A percentile compares a stretch with the other conserved stretches of the same genome.
Conservation (phyloP, 768 basidiomycete genomes). For the Hygrophoropsis aurantiaca region DNA sequence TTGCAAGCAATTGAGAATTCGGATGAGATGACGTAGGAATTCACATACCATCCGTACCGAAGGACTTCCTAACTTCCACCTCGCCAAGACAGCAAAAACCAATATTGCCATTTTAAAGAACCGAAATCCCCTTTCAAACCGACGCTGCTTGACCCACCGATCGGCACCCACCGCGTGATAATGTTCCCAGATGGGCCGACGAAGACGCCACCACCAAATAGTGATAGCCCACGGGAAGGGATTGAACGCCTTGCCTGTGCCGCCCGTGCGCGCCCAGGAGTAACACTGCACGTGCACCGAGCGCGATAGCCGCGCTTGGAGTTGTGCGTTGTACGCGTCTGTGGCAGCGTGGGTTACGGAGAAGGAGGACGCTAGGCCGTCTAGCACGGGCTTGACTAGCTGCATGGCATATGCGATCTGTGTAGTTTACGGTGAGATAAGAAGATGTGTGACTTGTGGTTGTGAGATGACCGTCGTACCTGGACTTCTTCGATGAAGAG, state of each 20-base stretch:
- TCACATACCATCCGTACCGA: too few species aligned
- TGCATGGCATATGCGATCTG: constrained; percentile 29
- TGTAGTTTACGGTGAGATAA: not conserved
- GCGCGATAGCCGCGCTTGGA: constrained; percentile 16
- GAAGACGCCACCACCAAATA: constrained; percentile 36
- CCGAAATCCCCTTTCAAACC: too few species aligned
- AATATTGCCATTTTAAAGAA: too few species aligned
- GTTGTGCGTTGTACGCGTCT: constrained; percentile 24
- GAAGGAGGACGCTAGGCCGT: constrained; percentile 19
- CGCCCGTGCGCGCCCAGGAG: constrained; percentile 42
- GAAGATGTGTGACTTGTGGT: not conserved
- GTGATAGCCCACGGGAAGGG: constrained; percentile 40
- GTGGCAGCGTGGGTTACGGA: constrained; percentile 20
- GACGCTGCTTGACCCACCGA: constrained; percentile 37
- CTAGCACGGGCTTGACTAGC: constrained; percentile 28
- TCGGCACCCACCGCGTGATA: constrained; percentile 38
- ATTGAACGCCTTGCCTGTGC: constrained; percentile 35
- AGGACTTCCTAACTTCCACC: too few species aligned
- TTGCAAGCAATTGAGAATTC: too few species aligned
- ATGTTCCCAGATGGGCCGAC: constrained; percentile 33
- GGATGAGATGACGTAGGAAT: too few species aligned
- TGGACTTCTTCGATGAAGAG: constrained; percentile 28
- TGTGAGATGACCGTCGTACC: constrained; percentile 11
- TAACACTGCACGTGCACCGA: constrained; percentile 28
- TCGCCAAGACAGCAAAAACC: too few species aligned